phyloP scores from a whole-genome alignment of 148 eudicot genomes.

The Arbutus unedo region DNA sequence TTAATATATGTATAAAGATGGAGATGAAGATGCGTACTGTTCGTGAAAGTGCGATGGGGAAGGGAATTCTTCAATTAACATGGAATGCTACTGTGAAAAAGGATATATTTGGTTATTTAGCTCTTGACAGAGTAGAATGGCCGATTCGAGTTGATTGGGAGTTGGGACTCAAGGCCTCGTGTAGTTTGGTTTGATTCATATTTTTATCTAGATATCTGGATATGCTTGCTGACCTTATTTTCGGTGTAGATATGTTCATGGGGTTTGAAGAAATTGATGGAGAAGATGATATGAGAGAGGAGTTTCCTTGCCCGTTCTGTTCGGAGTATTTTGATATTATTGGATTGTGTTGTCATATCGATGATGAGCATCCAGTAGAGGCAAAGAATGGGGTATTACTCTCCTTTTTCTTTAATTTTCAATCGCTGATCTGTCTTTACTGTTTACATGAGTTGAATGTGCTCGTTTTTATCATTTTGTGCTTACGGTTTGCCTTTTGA shows the following conservation, averaged over 20 bases:
- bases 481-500: not conserved
- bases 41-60: not conserved
- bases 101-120: not conserved
- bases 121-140: not conserved
- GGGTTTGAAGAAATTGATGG: conserved; percentile 86
- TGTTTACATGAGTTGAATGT: not conserved
- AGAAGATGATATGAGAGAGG: conserved; percentile 89
- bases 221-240: conserved; percentile 15
- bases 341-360: conserved; percentile 91
- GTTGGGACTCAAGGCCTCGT: not conserved
- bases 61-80: not conserved
- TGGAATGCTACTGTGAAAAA: not conserved
- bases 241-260: conserved; percentile 64
- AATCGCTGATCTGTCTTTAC: not conserved
- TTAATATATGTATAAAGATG: not conserved
- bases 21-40: conserved; percentile 2
- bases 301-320: conserved; percentile 87
- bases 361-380: conserved; percentile 86
- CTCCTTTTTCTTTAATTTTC: not conserved
- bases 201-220: not conserved
- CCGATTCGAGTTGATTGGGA: not conserved
- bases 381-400: conserved; percentile 79
- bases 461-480: not conserved
- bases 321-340: conserved; percentile 77
- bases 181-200: not conserved